These are phyloP conservation scores for Coelastrella sp. DNA, from an alignment of 139 green algal genomes.

Conservation along the genomic window DNA sequence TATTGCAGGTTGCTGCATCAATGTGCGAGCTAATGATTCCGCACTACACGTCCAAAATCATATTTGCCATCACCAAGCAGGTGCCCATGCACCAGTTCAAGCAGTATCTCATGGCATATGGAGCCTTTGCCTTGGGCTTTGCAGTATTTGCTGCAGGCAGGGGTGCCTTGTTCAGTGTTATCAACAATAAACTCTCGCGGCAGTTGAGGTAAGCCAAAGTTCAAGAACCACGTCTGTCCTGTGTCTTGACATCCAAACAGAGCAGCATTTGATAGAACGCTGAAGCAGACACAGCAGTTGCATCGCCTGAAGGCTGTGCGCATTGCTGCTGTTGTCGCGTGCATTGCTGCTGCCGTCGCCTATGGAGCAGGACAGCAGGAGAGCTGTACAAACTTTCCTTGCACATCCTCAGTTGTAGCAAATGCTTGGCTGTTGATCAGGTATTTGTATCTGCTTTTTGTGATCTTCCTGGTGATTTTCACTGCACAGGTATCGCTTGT, in stretches of 20 bases:
- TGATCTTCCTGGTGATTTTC: not conserved
- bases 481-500: slow-evolving; percentile 54
- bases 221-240: not conserved
- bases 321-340: too few species aligned
- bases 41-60: slow-evolving; percentile 76
- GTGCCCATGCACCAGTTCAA: slow-evolving; percentile 50
- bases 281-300: too few species aligned
- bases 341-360: too few species aligned
- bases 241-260: not conserved
- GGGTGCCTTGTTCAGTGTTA: slow-evolving; percentile 78
- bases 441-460: too few species aligned
- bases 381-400: too few species aligned
- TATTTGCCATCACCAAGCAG: slow-evolving; percentile 70
- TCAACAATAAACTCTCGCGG: slow-evolving; percentile 82
- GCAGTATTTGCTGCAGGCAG: slow-evolving; percentile 69
- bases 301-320: too few species aligned
- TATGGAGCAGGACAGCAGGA: too few species aligned
- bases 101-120: slow-evolving; percentile 58
- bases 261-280: too few species aligned
- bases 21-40: slow-evolving; percentile 82
- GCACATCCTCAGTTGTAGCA: too few species aligned
- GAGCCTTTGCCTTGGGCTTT: slow-evolving; percentile 68
- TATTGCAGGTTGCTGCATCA: slow-evolving; percentile 52
- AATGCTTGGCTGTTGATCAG: too few species aligned
- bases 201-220: slow-evolving; percentile 60